Percentiles rank a stretch among this genome's conserved stretches.
Evolutionary conservation across 352 stramenopile species (phyloP).

Genomic region (Stramenopiles sp.): DNA sequence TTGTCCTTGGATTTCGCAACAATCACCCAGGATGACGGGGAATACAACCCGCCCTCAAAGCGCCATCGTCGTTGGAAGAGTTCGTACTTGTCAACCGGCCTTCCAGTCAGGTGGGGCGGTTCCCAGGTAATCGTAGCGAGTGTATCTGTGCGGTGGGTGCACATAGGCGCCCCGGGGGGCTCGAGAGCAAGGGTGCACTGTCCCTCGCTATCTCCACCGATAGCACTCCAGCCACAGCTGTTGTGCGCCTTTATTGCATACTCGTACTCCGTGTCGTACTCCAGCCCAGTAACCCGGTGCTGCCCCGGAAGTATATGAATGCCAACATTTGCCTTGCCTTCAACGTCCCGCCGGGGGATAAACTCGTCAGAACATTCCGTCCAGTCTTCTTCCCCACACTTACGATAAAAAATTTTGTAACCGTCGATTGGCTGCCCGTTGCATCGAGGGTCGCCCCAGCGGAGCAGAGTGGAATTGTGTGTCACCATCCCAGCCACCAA

Average conservation of each 20-base stretch:
- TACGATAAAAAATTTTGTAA: neutral
- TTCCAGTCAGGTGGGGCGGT: neutral
- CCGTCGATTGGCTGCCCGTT: neutral
- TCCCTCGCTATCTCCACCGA: neutral
- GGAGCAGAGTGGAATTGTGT: neutral
- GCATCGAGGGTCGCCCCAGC: neutral
- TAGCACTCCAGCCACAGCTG: neutral
- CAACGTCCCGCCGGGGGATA: neutral
- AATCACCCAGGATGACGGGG: neutral
- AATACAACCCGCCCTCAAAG: neutral
- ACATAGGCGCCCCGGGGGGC: neutral
- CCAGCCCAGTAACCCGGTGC: neutral
- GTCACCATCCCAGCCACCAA: neutral
- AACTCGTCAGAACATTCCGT: neutral
- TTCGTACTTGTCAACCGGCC: neutral
- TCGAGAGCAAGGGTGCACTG: neutral
- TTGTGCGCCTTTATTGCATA: neutral
- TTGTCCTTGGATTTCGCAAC: neutral
- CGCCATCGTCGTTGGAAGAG: neutral
- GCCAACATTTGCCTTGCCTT: neutral
- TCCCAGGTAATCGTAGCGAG: neutral
- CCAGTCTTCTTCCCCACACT: neutral
- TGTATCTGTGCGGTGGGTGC: neutral
- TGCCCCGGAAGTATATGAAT: neutral
- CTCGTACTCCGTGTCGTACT: neutral